Base-by-base conservation (phyloP, 805 yeast genomes). In the Pichia thaimueangensis region DNA sequence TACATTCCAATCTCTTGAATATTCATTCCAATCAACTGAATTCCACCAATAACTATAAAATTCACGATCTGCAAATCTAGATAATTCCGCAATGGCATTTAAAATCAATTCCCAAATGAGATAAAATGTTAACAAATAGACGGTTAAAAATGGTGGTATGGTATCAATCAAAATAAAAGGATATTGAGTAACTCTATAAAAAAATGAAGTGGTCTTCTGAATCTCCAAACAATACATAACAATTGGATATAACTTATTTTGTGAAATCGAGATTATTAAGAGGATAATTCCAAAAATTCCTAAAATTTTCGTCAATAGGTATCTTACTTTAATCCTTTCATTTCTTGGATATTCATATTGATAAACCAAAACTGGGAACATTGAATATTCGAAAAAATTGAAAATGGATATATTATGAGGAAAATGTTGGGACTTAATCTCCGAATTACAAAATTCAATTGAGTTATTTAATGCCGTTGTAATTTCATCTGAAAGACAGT, bases 21-120 rank as follows among this genome's bases (percentile, higher is more conserved):
- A 93, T 58, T 89, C 89, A 44, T 85, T 85, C 96, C 97, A 93
- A 32, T 86, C 83, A 16, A 82, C 78, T 47, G 94, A 85, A 53
- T 89, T 86, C 98, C 99, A 93, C 98, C 98, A 94, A 34, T 87
- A 85, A 3, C 95, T 91, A 58, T 94, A 93, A 62, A 93, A 93
- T 51, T 84, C 84, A 39, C 98, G 76, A 59, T 93, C 97, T 5
- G 86, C 96, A 64, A 81, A 94, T 40, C 72, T 57, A 13, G 95
- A 81, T 30, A 91, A 67, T 59, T 93, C 98, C 0, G 96, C 97
- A 53, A 94, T 74, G 20, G 84, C 82, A 57, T 89, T 91, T 53
- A 89, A 68, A 39, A 91, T 91, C 6, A 91, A 82, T 55, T 93
- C 97, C 98, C 98, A 94, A 48, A 94, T 93, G 47, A 93, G 67